Percentiles rank a stretch among this genome's conserved stretches.
phyloP scores from a whole-genome alignment of 352 stramenopile species.

The Pythium monospermum region DNA sequence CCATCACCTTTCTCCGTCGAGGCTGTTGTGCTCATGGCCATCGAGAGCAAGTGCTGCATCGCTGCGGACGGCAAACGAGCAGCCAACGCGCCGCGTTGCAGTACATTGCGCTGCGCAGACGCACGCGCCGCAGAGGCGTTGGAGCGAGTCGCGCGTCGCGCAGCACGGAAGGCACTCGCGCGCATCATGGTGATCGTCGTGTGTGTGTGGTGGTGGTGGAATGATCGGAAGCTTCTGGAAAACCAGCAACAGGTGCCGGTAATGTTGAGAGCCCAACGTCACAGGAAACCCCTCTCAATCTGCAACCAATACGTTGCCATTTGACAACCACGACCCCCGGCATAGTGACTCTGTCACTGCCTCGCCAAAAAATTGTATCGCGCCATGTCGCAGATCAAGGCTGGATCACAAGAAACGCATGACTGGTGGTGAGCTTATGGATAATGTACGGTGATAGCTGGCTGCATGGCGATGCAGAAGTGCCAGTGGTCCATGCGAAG shows the following conservation, averaged over 20 bases:
- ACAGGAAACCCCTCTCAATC: not conserved
- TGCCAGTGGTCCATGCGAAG: no score
- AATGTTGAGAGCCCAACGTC: constrained; percentile 6
- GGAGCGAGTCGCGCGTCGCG: constrained; percentile 23
- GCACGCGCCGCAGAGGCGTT: not conserved
- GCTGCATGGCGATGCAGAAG: no score
- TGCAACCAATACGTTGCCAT: constrained; percentile 1
- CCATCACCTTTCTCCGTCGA: no score
- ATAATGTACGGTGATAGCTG: no score
- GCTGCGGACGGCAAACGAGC: constrained; percentile 6
- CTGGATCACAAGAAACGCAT: no score
- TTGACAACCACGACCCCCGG: not conserved
- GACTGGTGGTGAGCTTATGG: no score
- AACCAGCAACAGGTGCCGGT: constrained; percentile 1
- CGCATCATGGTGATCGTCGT: constrained; percentile 40
- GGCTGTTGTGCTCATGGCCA: constrained; percentile 19
- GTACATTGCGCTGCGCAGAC: constrained; percentile 2
- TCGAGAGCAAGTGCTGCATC: constrained; percentile 15
- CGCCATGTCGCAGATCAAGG: not conserved
- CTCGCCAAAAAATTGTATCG: no score
- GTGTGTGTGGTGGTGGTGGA: not conserved
- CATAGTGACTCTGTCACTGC: constrained; percentile 1
- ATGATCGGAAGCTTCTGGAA: constrained; percentile 38
- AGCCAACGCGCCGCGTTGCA: constrained; percentile 9
- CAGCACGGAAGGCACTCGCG: constrained; percentile 36